phyloP scores from a whole-genome alignment of 1,284 basidiomycete genomes.

The Stygiomarasmius scandens region DNA sequence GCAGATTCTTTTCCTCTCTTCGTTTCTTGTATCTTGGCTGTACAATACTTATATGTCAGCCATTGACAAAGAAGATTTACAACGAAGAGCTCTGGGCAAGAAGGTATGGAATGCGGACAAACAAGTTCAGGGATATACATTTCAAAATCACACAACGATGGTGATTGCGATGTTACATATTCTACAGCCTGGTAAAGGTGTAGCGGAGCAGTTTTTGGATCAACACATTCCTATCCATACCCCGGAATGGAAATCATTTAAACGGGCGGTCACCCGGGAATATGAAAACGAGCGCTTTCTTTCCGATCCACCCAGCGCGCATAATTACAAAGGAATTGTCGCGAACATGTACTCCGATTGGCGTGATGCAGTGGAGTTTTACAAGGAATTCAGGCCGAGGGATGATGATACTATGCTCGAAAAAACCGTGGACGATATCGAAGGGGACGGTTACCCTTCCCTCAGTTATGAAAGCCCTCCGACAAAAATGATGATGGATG shows the following conservation, averaged over 20 bases:
- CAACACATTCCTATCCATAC: background rate
- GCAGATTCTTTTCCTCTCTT: slow-evolving; percentile 32
- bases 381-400: too few species aligned
- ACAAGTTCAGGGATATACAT: slow-evolving; percentile 25
- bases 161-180: slow-evolving; percentile 31
- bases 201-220: background rate
- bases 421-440: too few species aligned
- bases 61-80: slow-evolving; percentile 31
- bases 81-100: slow-evolving; percentile 21
- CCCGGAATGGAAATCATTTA: background rate
- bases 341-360: background rate
- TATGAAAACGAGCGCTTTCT: background rate
- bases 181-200: slow-evolving; percentile 9
- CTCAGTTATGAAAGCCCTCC: too few species aligned
- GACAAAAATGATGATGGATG: too few species aligned
- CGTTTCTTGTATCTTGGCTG: slow-evolving; percentile 29
- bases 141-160: slow-evolving; percentile 31
- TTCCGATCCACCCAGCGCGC: too few species aligned
- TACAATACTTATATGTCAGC: slow-evolving; percentile 34
- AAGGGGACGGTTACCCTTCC: too few species aligned
- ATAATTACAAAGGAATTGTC: too few species aligned
- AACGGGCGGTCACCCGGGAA: background rate
- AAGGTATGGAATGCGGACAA: background rate
- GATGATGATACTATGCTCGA: too few species aligned
- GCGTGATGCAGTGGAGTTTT: background rate